These are phyloP conservation scores for Lathyrus tuberosus DNA, from an alignment of 306 rosid species.

Conservation along the genomic window DNA sequence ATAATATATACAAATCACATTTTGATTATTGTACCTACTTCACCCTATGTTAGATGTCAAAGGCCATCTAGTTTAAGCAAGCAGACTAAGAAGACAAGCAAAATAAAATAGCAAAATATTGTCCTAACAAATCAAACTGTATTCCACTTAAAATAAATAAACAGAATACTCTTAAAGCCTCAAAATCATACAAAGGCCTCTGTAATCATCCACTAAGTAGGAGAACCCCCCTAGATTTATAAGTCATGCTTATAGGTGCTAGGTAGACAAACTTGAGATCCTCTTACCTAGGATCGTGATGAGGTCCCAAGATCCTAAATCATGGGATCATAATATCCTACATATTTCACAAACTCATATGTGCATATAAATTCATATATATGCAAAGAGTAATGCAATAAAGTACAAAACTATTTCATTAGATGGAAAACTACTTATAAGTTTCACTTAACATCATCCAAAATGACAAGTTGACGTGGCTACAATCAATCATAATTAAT, in stretches of 20 bases:
- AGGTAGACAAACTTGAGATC: not conserved
- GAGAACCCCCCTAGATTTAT: too few species aligned
- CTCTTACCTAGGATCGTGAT: not conserved
- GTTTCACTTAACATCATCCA: not conserved
- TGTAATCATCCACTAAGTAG: not conserved
- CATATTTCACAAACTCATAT: not conserved
- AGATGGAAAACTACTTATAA: not conserved
- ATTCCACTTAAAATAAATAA: slow-evolving; percentile 25
- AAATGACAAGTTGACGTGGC: slow-evolving; percentile 6
- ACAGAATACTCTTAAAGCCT: not conserved
- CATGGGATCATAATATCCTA: not conserved
- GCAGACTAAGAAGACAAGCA: too few species aligned
- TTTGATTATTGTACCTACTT: slow-evolving; percentile 11
- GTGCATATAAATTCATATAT: not conserved
- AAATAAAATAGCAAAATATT: too few species aligned
- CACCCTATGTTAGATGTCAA: too few species aligned
- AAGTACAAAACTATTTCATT: not conserved
- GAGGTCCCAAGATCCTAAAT: not conserved
- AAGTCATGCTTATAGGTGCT: too few species aligned
- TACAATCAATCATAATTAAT: slow-evolving; percentile 4
- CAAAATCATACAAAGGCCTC: slow-evolving; percentile 13
- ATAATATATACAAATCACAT: not conserved
- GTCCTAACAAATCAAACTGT: not conserved
- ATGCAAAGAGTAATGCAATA: too few species aligned
- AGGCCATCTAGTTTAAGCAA: too few species aligned